Evolutionary conservation across 352 stramenopile species (phyloP).

Genomic region (Phytophthora pisi): DNA sequence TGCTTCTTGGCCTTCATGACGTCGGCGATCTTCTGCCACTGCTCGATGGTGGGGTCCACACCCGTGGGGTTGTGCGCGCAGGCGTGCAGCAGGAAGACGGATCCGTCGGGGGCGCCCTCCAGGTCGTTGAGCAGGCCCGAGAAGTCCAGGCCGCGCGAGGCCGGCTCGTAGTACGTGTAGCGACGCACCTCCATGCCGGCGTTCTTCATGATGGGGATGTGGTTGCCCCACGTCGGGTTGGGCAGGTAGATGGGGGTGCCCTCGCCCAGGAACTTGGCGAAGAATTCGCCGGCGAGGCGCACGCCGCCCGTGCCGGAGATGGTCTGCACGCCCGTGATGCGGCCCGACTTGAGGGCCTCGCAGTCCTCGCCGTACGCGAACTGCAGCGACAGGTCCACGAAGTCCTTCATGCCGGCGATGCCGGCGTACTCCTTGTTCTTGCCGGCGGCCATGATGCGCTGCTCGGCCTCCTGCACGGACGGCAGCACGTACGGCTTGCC

Average conservation of each 20-base stretch:
- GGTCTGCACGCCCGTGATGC: constrained; percentile 96
- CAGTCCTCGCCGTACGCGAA: constrained; percentile 98
- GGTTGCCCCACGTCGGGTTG: constrained; percentile 99
- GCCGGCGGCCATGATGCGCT: constrained; percentile 91
- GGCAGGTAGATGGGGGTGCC: constrained; percentile 96
- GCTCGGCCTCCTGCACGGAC: constrained; percentile 97
- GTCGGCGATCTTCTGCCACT: constrained; percentile 98
- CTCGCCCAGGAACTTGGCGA: constrained; percentile 90
- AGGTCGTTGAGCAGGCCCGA: constrained; percentile 95
- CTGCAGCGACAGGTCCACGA: constrained; percentile 95
- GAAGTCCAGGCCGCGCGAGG: constrained; percentile 92
- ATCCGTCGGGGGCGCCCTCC: constrained; percentile 91
- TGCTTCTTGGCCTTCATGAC: constrained; percentile 96
- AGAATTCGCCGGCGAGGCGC: constrained; percentile 96
- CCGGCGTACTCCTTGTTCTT: constrained; percentile 98
- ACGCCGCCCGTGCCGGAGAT: constrained; percentile 98
- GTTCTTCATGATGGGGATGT: constrained; percentile 95
- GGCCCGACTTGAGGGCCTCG: constrained; percentile 87
- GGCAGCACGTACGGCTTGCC: constrained; percentile 96
- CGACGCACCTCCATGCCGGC: constrained; percentile 79
- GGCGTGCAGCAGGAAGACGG: constrained; percentile 98
- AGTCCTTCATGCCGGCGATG: constrained; percentile 96
- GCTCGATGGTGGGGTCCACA: constrained; percentile 97
- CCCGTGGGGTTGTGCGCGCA: constrained; percentile 99
- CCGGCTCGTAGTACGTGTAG: constrained; percentile 89